Conservation (phyloP, 768 basidiomycete genomes). For the Xerocomus spinulosus region DNA sequence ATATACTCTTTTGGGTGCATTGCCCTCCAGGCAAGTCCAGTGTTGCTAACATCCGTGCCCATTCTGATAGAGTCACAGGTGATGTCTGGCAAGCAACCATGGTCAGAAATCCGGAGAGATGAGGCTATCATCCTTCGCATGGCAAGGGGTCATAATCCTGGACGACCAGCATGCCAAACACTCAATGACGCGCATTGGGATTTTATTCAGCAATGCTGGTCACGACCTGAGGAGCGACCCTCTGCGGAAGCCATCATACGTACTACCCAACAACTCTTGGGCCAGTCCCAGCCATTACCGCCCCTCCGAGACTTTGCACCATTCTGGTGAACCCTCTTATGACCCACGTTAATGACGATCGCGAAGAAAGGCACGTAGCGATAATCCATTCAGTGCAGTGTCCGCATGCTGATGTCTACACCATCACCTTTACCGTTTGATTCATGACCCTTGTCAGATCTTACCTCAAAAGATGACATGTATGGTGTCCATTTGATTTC, state of each 20-base stretch:
- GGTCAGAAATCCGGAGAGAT: background rate
- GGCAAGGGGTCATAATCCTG: background rate
- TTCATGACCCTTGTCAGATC: no score
- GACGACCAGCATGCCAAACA: background rate
- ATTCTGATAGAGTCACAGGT: background rate
- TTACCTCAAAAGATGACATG: no score
- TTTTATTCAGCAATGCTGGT: background rate
- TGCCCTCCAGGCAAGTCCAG: conserved; percentile 16
- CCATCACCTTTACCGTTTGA: no score
- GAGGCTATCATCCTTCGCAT: background rate
- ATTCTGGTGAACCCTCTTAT: no score
- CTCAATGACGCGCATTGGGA: background rate
- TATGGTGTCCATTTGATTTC: no score
- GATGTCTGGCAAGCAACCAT: background rate
- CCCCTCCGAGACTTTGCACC: background rate
- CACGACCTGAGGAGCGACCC: background rate
- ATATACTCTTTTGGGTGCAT: conserved; percentile 31
- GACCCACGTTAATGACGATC: no score
- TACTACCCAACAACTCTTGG: background rate
- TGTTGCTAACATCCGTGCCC: background rate
- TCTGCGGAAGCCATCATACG: background rate
- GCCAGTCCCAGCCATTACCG: background rate
- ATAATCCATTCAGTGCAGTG: no score
- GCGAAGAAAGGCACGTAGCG: no score
- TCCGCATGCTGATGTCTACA: no score